Conservation (phyloP, 768 basidiomycete species). For the Lactarius akahatsu region DNA sequence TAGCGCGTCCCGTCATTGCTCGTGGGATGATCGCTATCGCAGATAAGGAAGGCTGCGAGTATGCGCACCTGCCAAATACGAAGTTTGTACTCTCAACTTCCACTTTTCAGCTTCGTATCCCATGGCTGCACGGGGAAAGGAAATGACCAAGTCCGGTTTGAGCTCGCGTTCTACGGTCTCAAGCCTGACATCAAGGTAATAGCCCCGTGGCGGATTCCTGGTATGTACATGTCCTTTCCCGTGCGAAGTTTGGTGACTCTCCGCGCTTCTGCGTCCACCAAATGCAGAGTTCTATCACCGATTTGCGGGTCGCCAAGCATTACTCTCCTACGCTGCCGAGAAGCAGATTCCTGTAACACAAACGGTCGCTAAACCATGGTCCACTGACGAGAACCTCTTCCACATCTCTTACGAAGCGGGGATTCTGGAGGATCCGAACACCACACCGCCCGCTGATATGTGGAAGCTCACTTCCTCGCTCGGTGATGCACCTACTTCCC, state of each 20-base stretch:
- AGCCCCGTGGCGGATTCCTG: conserved; percentile 96
- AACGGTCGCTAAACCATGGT: conserved; percentile 97
- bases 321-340: conserved; percentile 85
- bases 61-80: conserved; percentile 37
- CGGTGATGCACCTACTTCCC: conserved; percentile 73
- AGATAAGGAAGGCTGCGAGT: conserved; percentile 93
- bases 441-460: conserved; percentile 94
- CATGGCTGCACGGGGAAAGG: conserved; percentile 99
- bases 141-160: conserved; percentile 99
- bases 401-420: conserved; percentile 99
- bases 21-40: conserved; percentile 98
- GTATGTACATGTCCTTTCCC: conserved; percentile 41
- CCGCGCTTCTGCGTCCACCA: conserved; percentile 5
- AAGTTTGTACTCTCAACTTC: background rate
- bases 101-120: conserved; percentile 71
- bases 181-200: conserved; percentile 99
- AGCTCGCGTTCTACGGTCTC: conserved; percentile 97
- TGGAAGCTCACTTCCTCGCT: conserved; percentile 94
- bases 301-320: conserved; percentile 92
- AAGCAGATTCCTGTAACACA: conserved; percentile 92
- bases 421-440: conserved; percentile 96
- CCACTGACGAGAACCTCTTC: conserved; percentile 99
- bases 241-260: background rate
- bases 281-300: conserved; percentile 89
- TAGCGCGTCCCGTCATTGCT: conserved; percentile 97